Conservation (phyloP, 2,329 filamentous ascomycete genomes). For the Tolypocladium inflatum region DNA sequence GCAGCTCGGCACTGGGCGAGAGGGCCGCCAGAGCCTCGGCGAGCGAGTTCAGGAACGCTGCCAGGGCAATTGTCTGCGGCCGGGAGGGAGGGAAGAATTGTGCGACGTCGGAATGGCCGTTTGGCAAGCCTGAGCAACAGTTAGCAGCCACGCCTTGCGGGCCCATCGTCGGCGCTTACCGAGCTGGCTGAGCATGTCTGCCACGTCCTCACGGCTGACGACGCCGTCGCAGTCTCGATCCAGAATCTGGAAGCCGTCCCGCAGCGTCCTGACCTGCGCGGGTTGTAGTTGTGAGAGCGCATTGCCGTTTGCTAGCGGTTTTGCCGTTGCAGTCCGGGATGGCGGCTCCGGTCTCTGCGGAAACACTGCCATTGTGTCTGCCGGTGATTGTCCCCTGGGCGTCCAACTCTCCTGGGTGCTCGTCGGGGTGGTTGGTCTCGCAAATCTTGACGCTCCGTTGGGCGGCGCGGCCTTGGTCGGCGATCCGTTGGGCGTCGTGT, state of each 20-base stretch:
- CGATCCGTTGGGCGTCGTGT: conserved; percentile 55
- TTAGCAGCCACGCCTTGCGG: conserved; percentile 1
- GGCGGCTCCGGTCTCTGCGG: conserved; percentile 23
- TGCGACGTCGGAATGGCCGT: conserved; percentile 59
- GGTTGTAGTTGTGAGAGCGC: conserved; percentile 67
- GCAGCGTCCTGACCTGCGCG: conserved; percentile 74
- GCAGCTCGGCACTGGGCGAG: conserved; percentile 68
- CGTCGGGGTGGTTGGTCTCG: conserved; percentile 31
- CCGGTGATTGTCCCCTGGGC: conserved; percentile 19
- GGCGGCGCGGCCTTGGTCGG: conserved; percentile 36
- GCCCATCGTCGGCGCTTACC: conserved; percentile 39
- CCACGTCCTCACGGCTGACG: conserved; percentile 74
- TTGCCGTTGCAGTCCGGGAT: conserved; percentile 18
- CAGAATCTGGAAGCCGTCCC: conserved; percentile 88
- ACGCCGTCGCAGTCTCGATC: conserved; percentile 81
- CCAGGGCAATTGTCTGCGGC: conserved; percentile 68
- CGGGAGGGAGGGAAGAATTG: conserved; percentile 71
- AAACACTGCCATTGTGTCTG: conserved; percentile 24
- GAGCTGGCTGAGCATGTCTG: conserved; percentile 78
- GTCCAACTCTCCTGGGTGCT: conserved; percentile 27
- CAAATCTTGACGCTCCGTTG: conserved; percentile 19
- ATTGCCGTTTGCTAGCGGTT: conserved; percentile 34
- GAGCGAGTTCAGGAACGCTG: conserved; percentile 75
- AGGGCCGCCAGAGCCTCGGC: conserved; percentile 65
- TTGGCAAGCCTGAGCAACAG: conserved; percentile 56